Percentiles rank a stretch among this genome's conserved stretches.
phyloP scores from a whole-genome alignment of 2,329 filamentous ascomycete genomes.

The Penicillium sp. region DNA sequence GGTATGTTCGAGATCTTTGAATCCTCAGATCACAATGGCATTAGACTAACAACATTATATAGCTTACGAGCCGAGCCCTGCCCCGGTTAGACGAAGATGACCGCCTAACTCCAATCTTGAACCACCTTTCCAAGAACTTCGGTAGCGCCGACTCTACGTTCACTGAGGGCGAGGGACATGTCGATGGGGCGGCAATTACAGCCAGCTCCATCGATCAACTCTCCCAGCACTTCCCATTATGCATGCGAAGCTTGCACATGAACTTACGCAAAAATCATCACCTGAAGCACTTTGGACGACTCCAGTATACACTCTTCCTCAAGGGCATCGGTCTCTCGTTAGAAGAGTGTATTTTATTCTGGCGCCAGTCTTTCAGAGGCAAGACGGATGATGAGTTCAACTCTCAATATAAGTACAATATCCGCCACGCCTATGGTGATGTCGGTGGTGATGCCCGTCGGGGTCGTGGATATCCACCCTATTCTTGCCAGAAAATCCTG shows the following conservation, averaged over 20 bases:
- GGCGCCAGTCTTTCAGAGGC: constrained; percentile 81
- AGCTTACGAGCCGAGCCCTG: constrained; percentile 86
- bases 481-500: constrained; percentile 92
- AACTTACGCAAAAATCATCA: constrained; percentile 84
- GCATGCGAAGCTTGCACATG: constrained; percentile 89
- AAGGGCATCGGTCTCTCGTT: constrained; percentile 91
- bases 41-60: background rate
- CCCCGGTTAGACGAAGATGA: constrained; percentile 96
- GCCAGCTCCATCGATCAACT: constrained; percentile 78
- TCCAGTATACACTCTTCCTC: constrained; percentile 95
- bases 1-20: constrained; percentile 48
- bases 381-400: constrained; percentile 94
- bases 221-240: constrained; percentile 80
- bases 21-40: background rate
- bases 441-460: constrained; percentile 87
- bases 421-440: constrained; percentile 92
- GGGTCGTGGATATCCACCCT: constrained; percentile 83
- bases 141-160: constrained; percentile 86
- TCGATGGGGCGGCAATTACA: constrained; percentile 71
- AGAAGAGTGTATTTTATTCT: constrained; percentile 91
- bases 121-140: constrained; percentile 93
- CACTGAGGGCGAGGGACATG: constrained; percentile 62
- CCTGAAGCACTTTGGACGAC: constrained; percentile 86
- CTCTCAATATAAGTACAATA: constrained; percentile 96
- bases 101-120: constrained; percentile 72